A percentile compares a stretch with the other conserved stretches of the same genome.
phyloP scores from a whole-genome alignment of 306 rosid species.

The Lathyrus aphaca region DNA sequence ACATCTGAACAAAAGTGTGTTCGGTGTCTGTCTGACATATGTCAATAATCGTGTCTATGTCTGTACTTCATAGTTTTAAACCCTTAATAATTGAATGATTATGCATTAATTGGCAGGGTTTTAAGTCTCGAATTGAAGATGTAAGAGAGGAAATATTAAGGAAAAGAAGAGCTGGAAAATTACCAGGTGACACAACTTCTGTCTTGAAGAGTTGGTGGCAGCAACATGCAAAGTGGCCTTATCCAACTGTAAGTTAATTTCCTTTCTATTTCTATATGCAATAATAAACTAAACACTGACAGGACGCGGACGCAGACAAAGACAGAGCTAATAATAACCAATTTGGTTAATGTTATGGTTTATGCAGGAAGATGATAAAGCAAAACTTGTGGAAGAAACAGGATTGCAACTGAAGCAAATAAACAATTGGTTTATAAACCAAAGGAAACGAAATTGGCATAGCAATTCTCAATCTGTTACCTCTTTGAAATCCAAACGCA shows the following conservation, averaged over 20 bases:
- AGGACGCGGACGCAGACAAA: too few relatives aligned
- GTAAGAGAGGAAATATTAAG: slow-evolving; percentile 96
- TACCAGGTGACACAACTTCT: slow-evolving; percentile 96
- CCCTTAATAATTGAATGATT: slow-evolving; percentile 7
- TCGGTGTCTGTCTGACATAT: too few relatives aligned
- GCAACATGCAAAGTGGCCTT: slow-evolving; percentile 99
- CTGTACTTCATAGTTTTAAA: too few relatives aligned
- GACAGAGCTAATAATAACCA: background rate
- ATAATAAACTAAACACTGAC: too few relatives aligned
- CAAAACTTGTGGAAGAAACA: slow-evolving; percentile 97
- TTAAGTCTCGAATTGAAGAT: slow-evolving; percentile 96
- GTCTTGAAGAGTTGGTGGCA: slow-evolving; percentile 98
- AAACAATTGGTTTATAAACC: slow-evolving; percentile 98
- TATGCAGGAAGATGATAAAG: slow-evolving; percentile 94
- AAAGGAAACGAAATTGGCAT: slow-evolving; percentile 98
- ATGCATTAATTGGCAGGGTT: slow-evolving; percentile 56
- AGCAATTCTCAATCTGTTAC: slow-evolving; percentile 93
- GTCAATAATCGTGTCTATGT: too few relatives aligned
- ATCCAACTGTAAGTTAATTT: slow-evolving; percentile 79
- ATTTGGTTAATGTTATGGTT: background rate
- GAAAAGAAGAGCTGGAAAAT: slow-evolving; percentile 95
- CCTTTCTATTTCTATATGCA: background rate
- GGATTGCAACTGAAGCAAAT: slow-evolving; percentile 98
- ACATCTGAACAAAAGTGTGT: too few relatives aligned
- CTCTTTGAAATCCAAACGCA: slow-evolving; percentile 96